Percentiles rank a stretch among this genome's conserved stretches.
Conservation (phyloP, 768 basidiomycete genomes). For the Coprinellus aureogranulatus region DNA sequence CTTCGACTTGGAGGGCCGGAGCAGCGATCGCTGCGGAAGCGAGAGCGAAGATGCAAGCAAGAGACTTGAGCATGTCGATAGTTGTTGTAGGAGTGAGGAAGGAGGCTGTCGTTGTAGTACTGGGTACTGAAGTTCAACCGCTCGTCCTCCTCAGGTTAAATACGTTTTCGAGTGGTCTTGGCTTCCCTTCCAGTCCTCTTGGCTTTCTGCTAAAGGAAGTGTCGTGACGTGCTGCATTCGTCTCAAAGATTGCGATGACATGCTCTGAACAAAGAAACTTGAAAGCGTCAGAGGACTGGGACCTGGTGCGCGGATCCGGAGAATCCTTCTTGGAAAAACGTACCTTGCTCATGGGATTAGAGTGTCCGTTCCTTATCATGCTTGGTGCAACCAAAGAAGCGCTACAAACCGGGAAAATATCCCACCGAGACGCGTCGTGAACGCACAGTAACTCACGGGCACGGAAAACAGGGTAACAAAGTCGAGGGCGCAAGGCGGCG, state of each 20-base stretch:
- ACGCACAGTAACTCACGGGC: not conserved
- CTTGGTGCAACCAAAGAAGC: too few species aligned
- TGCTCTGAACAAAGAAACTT: too few species aligned
- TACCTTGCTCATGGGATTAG: too few species aligned
- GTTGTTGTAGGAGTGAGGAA: not conserved
- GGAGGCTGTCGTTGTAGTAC: not conserved
- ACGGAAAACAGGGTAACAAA: not conserved
- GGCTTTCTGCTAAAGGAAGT: too few species aligned
- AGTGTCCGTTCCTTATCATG: too few species aligned
- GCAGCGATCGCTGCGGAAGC: not conserved
- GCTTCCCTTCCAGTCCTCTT: not conserved
- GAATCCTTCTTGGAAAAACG: too few species aligned
- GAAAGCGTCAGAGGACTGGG: too few species aligned
- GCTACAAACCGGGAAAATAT: too few species aligned
- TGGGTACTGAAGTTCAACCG: not conserved
- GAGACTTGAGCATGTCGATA: conserved; percentile 4
- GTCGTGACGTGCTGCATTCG: too few species aligned
- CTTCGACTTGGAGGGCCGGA: not conserved
- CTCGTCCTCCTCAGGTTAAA: not conserved
- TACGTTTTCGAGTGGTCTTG: not conserved
- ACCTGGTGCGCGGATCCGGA: too few species aligned
- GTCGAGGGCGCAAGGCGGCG: not conserved
- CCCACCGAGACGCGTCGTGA: not conserved
- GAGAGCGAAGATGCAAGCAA: conserved; percentile 3
- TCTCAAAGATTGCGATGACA: too few species aligned